Evolutionary conservation across 2,329 filamentous ascomycete genomes (phyloP), one percentile per base, ranked within the genome.

Genomic region (Coleophoma crateriformis): DNA sequence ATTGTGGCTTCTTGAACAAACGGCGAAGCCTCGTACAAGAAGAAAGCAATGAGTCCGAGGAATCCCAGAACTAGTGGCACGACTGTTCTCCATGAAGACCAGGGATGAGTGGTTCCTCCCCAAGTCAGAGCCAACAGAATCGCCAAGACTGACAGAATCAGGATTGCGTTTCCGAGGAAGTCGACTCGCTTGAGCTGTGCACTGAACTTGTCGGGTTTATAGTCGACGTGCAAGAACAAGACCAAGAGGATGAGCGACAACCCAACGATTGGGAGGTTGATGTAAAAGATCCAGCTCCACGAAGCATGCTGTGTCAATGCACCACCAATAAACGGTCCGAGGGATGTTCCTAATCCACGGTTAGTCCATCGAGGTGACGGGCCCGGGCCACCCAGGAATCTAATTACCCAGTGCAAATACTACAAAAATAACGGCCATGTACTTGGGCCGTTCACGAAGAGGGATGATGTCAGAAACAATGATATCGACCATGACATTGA

Each of bases 391-490:
- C 10, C n/a, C 33, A n/a, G 33, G 33, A n/a, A 35, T 10, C 10
- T 35, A n/a, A 10, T 68, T 62, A 19, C 64, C 63, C 40, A 67
- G 59, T 7, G 45, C 45, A 6, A 70, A 56, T 19, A 40, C 45
- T 7, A 17, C 27, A 11, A n/a, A 17, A 19, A 47, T 33, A 12
- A 67, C 60, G 3, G 61, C 64, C 45, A 70, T 64, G 52, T 69
- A 76, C 12, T 68, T 61, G 12, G 68, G 70, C 41, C 75, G 62
- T 52, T 76, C 67, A 7, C 69, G 60, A n/a, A 79, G 60, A 0
- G 74, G 70, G 1, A 77, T 68, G 6, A 79, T 59, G 48, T 79
- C 76, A 19, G 68, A 71, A 4, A 77, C 62, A n/a, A 79, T 67
- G 49, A 77, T 70, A 32, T 73, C 70, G 4, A 69, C 64, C 4